Evolutionary conservation across 2,329 filamentous ascomycete genomes (phyloP), one percentile per base, ranked within the genome.

Genomic region (Pseudocercospora pini-densiflorae): DNA sequence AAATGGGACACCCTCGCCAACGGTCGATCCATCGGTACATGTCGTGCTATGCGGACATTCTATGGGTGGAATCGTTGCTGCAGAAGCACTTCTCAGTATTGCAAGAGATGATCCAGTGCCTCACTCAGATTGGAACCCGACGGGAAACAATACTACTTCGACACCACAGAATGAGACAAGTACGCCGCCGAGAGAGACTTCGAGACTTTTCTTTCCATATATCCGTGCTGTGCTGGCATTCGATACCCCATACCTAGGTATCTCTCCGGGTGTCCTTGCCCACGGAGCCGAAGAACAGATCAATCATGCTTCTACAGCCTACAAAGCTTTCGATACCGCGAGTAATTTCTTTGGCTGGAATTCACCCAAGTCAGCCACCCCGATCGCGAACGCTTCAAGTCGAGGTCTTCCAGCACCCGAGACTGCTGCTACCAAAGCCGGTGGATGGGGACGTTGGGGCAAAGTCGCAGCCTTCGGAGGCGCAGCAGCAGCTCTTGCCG

Each of bases 31-130:
- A 5, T 93, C 90, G 0, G 92, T 97, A 21, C 90, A 89, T 74
- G 90, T 91, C 29, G 86, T 97, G 55, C 86, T 97, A 16, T 83
- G 96, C 64, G 94, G 94, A 24, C 94, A 97, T 78, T 94, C 91
- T 8, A 97, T 90, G 88, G 77, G 89, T 91, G 95, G 95, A 73
- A 97, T 98, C 74, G 93, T 98, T 55, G 94, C 93, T 10, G 94
- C 93, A 36, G 95, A 98, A 77, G 91, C 93, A 14, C 84, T 94
- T 69, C 87, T 97, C 72, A 86, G 89, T 47, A 86, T 98, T 60
- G 80, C 92, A 51, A 86, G 89, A 66, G 92, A 92, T 71, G 84
- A 88, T 66, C 84, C 86, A 0, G 73, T 83, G 31, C 7, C 64
- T 60, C 29, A 63, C n/a, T 36, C 27, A 43, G 24, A 61, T n/a